Percentiles rank a stretch among this genome's conserved stretches.
Conservation (phyloP, 805 yeast genomes). For the Candida patagonica region DNA sequence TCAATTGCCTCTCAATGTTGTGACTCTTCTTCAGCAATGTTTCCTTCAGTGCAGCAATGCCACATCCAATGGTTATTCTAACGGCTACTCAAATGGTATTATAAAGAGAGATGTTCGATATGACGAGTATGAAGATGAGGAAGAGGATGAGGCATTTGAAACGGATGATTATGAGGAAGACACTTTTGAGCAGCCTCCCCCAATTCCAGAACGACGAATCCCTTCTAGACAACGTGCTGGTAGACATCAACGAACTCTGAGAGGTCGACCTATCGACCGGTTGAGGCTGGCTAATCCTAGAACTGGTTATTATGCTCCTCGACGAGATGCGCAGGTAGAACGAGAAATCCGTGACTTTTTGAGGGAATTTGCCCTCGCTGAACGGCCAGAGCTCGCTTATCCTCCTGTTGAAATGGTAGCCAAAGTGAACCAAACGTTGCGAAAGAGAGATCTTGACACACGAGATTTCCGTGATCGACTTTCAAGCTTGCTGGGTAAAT, state of each 20-base stretch:
- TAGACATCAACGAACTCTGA: not conserved
- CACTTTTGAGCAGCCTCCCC: not conserved
- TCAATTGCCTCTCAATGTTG: slow-evolving; percentile 2
- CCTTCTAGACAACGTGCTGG: not conserved
- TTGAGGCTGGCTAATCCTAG: too few species aligned
- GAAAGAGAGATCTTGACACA: not conserved
- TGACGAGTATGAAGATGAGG: slow-evolving; percentile 2
- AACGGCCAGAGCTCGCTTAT: not conserved
- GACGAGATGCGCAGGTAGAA: too few species aligned
- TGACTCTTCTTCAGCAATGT: slow-evolving; percentile 6
- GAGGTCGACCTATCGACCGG: not conserved
- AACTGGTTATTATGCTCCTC: too few species aligned
- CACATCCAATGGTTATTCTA: not conserved
- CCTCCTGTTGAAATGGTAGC: slow-evolving; percentile 1
- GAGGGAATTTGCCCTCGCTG: not conserved
- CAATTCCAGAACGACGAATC: not conserved
- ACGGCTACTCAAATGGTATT: slow-evolving; percentile 3
- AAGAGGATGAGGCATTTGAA: not conserved
- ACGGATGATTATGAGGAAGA: slow-evolving; percentile 1
- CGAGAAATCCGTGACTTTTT: not conserved
- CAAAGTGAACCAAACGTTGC: not conserved
- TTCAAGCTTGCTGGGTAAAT: not conserved
- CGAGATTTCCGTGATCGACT: slow-evolving; percentile 1
- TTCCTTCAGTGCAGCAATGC: slow-evolving; percentile 1
- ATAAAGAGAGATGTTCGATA: not conserved